Evolutionary conservation across 1,284 basidiomycete species (phyloP).

Genomic region (Porphyrellus sp.): DNA sequence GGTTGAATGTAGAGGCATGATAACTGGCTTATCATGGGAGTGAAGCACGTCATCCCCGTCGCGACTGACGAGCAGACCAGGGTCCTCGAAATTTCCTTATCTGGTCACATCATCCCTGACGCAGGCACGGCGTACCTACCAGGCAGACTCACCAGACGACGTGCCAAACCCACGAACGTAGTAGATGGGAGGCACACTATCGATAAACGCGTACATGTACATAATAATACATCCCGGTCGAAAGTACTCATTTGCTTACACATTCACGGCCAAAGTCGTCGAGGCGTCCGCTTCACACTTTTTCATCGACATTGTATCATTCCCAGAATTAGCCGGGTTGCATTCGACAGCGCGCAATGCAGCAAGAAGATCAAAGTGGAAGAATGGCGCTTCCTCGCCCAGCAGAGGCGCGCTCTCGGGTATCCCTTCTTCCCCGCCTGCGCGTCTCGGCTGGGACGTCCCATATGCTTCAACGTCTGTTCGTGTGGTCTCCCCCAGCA

Average conservation of each 20-base stretch:
- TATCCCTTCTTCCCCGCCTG: not conserved
- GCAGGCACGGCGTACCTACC: too few species aligned
- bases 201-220: too few species aligned
- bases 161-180: too few species aligned
- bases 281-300: not conserved
- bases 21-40: constrained; percentile 16
- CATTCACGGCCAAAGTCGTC: not conserved
- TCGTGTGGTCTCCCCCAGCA: constrained; percentile 7
- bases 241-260: too few species aligned
- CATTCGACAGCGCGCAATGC: constrained; percentile 73
- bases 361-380: constrained; percentile 78
- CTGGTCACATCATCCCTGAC: too few species aligned
- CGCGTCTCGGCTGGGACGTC: constrained; percentile 15
- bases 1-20: not conserved
- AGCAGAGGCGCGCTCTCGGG: constrained; percentile 42
- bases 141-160: too few species aligned
- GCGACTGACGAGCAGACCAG: constrained; percentile 15
- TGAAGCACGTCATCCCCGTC: constrained; percentile 29
- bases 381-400: constrained; percentile 70
- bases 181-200: too few species aligned
- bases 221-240: not conserved
- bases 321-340: constrained; percentile 6
- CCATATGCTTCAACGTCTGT: constrained; percentile 40
- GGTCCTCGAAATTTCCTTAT: too few species aligned
- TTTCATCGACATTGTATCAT: constrained; percentile 17